Percentiles rank a stretch among this genome's conserved stretches.
Conservation (phyloP, 768 basidiomycete species). For the Candolleomyces aberdarensis region DNA sequence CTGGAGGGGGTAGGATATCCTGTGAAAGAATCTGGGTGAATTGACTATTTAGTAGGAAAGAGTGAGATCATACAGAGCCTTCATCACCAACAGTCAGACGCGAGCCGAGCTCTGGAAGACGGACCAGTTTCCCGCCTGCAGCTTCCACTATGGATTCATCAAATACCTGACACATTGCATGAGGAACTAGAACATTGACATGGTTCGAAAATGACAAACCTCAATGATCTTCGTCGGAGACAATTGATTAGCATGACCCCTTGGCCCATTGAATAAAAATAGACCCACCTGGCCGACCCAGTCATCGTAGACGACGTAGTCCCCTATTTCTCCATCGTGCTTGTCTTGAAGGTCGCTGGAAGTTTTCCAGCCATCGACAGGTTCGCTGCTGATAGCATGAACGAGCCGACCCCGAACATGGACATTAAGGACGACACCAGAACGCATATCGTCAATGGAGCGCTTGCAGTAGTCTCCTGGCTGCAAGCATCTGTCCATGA, state of each 20-base stretch:
- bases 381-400: slow-evolving; percentile 67
- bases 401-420: slow-evolving; percentile 64
- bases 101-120: slow-evolving; percentile 75
- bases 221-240: slow-evolving; percentile 58
- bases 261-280: not conserved
- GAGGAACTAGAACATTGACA: not conserved
- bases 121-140: slow-evolving; percentile 60
- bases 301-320: slow-evolving; percentile 78
- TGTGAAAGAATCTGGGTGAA: slow-evolving; percentile 19
- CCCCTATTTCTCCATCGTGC: slow-evolving; percentile 66
- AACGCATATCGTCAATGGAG: slow-evolving; percentile 66
- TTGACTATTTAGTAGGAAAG: not conserved
- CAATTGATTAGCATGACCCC: slow-evolving; percentile 9
- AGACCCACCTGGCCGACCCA: slow-evolving; percentile 87
- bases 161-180: slow-evolving; percentile 52
- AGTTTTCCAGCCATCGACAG: slow-evolving; percentile 61
- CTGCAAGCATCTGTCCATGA: slow-evolving; percentile 76
- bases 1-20: slow-evolving; percentile 65
- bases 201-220: slow-evolving; percentile 33
- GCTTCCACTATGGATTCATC: slow-evolving; percentile 78
- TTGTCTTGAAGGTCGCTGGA: slow-evolving; percentile 54
- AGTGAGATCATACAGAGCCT: slow-evolving; percentile 52
- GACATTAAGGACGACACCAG: slow-evolving; percentile 69
- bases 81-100: slow-evolving; percentile 73
- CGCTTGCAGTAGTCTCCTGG: slow-evolving; percentile 83